These are phyloP conservation scores for Ogataea minuta DNA, from an alignment of 805 yeast species.

Conservation along the genomic window DNA sequence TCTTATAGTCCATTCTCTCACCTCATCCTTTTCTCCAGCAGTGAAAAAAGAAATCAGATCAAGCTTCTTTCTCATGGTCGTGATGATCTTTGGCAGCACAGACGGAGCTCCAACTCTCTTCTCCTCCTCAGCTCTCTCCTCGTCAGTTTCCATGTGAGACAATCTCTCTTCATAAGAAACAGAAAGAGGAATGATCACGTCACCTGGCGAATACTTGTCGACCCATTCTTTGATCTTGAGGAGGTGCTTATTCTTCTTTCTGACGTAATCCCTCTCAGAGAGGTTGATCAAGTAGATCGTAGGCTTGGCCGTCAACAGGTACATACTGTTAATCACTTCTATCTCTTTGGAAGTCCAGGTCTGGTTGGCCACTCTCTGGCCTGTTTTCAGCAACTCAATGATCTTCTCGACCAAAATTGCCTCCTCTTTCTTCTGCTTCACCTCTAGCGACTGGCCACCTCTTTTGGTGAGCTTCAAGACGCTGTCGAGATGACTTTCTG, in stretches of 20 bases:
- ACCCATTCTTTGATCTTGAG: slow-evolving; percentile 64
- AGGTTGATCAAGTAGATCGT: slow-evolving; percentile 74
- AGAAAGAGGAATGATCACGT: slow-evolving; percentile 86
- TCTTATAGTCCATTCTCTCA: slow-evolving; percentile 85
- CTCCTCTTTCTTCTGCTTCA: slow-evolving; percentile 62
- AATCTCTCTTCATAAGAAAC: slow-evolving; percentile 91
- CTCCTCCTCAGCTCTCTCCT: slow-evolving; percentile 36
- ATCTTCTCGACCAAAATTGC: slow-evolving; percentile 53
- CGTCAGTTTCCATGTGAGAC: slow-evolving; percentile 78
- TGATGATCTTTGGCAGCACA: slow-evolving; percentile 62
- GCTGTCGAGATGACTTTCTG: slow-evolving; percentile 55
- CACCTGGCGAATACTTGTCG: slow-evolving; percentile 63
- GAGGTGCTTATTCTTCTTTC: slow-evolving; percentile 50
- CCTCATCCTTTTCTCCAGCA: slow-evolving; percentile 75
- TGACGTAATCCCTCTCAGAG: slow-evolving; percentile 63
- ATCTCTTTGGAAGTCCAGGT: slow-evolving; percentile 65
- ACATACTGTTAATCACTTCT: slow-evolving; percentile 64
- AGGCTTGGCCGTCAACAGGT: slow-evolving; percentile 86
- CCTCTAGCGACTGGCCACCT: slow-evolving; percentile 66
- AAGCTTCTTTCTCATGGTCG: slow-evolving; percentile 63
- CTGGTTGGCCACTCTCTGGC: slow-evolving; percentile 58
- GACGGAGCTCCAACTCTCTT: slow-evolving; percentile 40
- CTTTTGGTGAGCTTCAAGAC: slow-evolving; percentile 56
- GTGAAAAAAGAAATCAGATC: slow-evolving; percentile 82
- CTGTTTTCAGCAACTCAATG: slow-evolving; percentile 63